Base-by-base conservation (phyloP, 139 green algal genomes). In the Diplosphaera chodatii region DNA sequence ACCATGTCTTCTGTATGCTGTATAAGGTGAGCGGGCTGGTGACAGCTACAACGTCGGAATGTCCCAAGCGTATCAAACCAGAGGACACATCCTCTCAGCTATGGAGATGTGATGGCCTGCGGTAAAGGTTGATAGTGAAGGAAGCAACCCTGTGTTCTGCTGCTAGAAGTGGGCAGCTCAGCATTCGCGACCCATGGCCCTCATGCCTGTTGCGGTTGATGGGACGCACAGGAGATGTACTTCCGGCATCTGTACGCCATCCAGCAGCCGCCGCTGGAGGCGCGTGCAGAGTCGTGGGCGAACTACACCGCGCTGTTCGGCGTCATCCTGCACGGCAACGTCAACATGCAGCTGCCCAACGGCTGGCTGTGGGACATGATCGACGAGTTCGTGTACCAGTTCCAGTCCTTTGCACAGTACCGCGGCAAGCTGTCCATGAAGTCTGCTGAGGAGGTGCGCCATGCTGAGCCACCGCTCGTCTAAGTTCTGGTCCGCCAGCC, bases 311-410 rank as follows among this genome's bases (percentile, higher is more conserved):
- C 91, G 62, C 82, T 97, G 23, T 97, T 97, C 70, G 85, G 87
- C 32, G 81, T 98, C 63, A 90, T 98, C 69, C 80, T 98, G 72
- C 81, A 91, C 66, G 84, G 80, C 69, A 96, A 96, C 64, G 86
- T 98, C 33, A 99, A 98, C 84, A 98, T 99, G 93, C 75, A 94
- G 87, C 85, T 99, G 72, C 95, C 95, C 55, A 97, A 96, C 82
- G 74, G 80, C 37, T 99, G 96, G 96, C 85, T 99, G 67, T 99
- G 92, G 91, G 92, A 98, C 82, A 99, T 99, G 93, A 78, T 99
- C 32, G 96, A 99, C 72, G 96, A 99, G 84, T 99, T 98, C 84
- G 84, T 98, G 25, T 99, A 99, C 82, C 96, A 99, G 86, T 96
- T 96, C 76, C 94, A 99, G 84, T 87, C 80, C 13, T 97, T 93